Conservation (phyloP, 768 basidiomycete species). For the Suillus brevipes region DNA sequence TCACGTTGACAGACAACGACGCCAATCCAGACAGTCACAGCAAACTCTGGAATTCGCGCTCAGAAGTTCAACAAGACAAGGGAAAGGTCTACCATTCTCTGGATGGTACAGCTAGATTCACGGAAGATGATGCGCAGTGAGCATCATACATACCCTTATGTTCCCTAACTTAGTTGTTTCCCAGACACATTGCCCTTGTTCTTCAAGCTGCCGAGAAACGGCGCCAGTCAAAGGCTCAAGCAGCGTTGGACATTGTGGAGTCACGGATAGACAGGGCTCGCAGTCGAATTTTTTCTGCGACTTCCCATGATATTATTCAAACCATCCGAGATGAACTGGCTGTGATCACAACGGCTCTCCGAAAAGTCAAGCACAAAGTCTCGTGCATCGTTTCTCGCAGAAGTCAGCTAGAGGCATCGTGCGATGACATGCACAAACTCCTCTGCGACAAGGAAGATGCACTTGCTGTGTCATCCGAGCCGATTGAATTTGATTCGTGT, state of each 20-base stretch:
- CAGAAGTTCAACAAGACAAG: background rate
- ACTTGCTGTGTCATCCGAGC: background rate
- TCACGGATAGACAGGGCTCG: background rate
- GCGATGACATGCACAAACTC: background rate
- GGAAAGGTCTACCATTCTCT: background rate
- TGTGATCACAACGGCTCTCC: background rate
- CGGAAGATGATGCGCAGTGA: background rate
- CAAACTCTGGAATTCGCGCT: background rate
- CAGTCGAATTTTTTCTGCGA: background rate
- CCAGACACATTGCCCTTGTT: background rate
- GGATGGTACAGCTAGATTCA: too few species aligned
- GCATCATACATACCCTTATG: background rate
- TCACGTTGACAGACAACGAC: background rate
- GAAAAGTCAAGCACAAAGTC: background rate
- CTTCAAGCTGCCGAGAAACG: background rate
- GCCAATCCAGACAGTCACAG: background rate
- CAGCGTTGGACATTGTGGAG: background rate
- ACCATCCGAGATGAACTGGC: background rate
- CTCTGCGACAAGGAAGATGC: background rate
- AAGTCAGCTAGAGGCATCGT: background rate
- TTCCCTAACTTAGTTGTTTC: background rate
- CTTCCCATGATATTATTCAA: background rate
- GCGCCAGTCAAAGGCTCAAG: background rate
- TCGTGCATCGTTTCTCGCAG: background rate
- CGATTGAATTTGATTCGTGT: background rate